phyloP scores from a whole-genome alignment of 2,329 filamentous ascomycete species.

The Claviceps spartinae region DNA sequence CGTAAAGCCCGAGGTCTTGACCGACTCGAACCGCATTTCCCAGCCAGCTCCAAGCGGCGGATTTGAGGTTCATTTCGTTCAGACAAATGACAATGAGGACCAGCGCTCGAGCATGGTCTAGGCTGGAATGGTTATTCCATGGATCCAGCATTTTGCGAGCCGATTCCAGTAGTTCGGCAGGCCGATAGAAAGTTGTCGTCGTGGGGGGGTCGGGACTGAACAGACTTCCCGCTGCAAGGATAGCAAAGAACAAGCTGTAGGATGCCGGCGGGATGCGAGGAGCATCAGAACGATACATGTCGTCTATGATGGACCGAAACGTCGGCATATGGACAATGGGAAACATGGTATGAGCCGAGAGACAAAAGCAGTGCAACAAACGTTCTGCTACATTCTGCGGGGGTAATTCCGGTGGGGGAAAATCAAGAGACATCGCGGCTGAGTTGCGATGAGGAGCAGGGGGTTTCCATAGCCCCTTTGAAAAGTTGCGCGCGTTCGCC shows the following conservation, averaged over 20 bases:
- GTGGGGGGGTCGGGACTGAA: conserved; percentile 46
- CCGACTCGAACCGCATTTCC: conserved; percentile 66
- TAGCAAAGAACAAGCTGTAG: conserved; percentile 67
- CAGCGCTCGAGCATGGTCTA: conserved; percentile 62
- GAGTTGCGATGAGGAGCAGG: conserved; percentile 53
- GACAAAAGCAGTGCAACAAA: conserved; percentile 62
- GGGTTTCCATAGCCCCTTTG: conserved; percentile 67
- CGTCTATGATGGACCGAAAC: conserved; percentile 63
- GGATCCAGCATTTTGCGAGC: conserved; percentile 60
- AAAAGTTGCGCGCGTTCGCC: conserved; percentile 57
- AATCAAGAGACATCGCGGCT: conserved; percentile 34
- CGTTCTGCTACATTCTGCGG: conserved; percentile 55
- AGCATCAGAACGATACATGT: conserved; percentile 56
- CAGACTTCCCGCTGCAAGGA: conserved; percentile 70
- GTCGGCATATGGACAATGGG: conserved; percentile 82
- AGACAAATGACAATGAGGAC: conserved; percentile 67
- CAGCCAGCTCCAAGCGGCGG: conserved; percentile 76
- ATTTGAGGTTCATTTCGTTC: conserved; percentile 74
- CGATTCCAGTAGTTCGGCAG: conserved; percentile 55
- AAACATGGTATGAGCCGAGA: conserved; percentile 63
- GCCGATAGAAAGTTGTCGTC: conserved; percentile 36
- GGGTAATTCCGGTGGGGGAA: conserved; percentile 52
- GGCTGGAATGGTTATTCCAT: conserved; percentile 64
- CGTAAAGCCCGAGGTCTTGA: conserved; percentile 72
- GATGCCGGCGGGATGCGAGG: conserved; percentile 50